phyloP scores from a whole-genome alignment of 192 early-diverging fungal genomes.

The Coemansia sp. region DNA sequence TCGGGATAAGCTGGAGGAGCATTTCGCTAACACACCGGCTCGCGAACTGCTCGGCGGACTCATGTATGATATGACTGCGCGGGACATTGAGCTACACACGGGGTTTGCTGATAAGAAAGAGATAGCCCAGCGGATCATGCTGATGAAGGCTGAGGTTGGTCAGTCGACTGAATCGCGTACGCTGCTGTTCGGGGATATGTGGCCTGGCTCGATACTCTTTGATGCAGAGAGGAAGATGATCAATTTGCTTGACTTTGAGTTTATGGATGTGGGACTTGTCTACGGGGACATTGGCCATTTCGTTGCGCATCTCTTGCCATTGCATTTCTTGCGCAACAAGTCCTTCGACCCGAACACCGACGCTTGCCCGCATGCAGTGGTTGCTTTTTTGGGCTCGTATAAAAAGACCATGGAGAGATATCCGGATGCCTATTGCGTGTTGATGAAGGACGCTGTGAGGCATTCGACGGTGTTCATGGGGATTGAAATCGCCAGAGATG shows the following conservation, averaged over 20 bases:
- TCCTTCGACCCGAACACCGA: constrained; percentile 20
- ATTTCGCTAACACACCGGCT: constrained; percentile 23
- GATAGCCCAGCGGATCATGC: constrained; percentile 5
- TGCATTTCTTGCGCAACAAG: constrained; percentile 16
- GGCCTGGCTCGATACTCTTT: constrained; percentile 27
- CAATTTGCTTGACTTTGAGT: constrained; percentile 35
- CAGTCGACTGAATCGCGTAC: background rate
- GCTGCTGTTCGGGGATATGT: constrained; percentile 41
- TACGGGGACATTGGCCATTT: constrained; percentile 31
- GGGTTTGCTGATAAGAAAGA: constrained; percentile 10
- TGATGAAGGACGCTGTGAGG: constrained; percentile 5
- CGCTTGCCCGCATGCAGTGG: constrained; percentile 23
- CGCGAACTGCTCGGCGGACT: constrained; percentile 9
- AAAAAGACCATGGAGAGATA: constrained; percentile 6
- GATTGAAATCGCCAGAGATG: constrained; percentile 30
- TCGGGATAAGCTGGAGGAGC: background rate
- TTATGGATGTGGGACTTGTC: constrained; percentile 20
- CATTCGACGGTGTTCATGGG: constrained; percentile 23
- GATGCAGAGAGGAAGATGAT: constrained; percentile 3
- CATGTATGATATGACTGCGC: constrained; percentile 16
- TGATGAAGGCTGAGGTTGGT: background rate
- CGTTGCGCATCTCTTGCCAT: constrained; percentile 29
- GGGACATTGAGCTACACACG: constrained; percentile 7
- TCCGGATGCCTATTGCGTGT: constrained; percentile 2
- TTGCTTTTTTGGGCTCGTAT: constrained; percentile 18